Base-by-base conservation (phyloP, 1,284 basidiomycete genomes). In the Hypsizygus ulmarius region DNA sequence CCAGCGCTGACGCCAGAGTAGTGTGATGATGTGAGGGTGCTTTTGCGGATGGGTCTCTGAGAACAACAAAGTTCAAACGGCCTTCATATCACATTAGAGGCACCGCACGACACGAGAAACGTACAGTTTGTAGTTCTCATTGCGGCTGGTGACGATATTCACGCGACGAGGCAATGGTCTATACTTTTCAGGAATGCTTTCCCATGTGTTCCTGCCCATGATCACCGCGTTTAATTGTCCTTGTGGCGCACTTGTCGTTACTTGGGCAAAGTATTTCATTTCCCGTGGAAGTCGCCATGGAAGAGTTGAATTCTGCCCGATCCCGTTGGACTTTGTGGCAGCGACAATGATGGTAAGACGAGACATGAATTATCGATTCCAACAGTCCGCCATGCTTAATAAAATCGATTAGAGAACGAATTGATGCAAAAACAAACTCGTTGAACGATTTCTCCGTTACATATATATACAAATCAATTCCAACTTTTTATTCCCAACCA, bases 151-250 rank as follows among this genome's bases (percentile, higher is more conserved):
- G 29, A 99, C 84, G 11, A 96, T 67, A 64, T 99, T 99, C 51
- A 81, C 55, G 33, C 97, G 75, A 27, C 78, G 80, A 36, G 78
- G 74, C 19, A 99, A 74, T 2, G 97, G 97, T 52, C 90, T 79
- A 69, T 90, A 93, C 65, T 84, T 90, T 5, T 64, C 58, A n/a
- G 97, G 96, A 51, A 99, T 99, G 64, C 91, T 93, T 66, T 97
- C 92, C 97, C 97, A 99, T 14, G 94, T 97, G 61, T 93, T 95
- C 40, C 95, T 77, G 5, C 97, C 97, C 97, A 99, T 99, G 50
- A 99, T 73, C 30, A 98, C 87, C 1, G 82, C 84, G 66, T 99
- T 99, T 49, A 67, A 68, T 36, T 61, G 64, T 10, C 71, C 75
- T 50, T 76, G 69, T 16, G 81, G 79, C 35, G 86, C 80, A 39